phyloP scores from a whole-genome alignment of 2,329 filamentous ascomycete species.

The Mycosphaerella arachidis region DNA sequence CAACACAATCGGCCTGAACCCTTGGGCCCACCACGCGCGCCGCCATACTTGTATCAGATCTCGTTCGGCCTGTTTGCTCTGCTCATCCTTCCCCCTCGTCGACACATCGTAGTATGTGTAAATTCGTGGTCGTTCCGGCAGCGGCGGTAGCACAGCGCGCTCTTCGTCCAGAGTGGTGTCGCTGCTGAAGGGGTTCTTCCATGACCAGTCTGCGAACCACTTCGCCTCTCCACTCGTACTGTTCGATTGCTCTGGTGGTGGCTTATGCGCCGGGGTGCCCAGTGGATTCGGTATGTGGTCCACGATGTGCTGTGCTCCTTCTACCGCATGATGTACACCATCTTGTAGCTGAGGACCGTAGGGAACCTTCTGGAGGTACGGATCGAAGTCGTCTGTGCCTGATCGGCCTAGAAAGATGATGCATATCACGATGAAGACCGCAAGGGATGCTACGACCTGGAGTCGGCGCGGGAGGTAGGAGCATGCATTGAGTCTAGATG shows the following conservation, averaged over 20 bases:
- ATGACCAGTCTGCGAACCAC: constrained; percentile 88
- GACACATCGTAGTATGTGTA: constrained; percentile 88
- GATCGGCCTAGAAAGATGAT: constrained; percentile 34
- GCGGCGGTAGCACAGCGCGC: constrained; percentile 74
- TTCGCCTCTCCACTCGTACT: constrained; percentile 72
- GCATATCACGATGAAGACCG: constrained; percentile 37
- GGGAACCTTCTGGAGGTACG: constrained; percentile 31
- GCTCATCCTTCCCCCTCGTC: constrained; percentile 54
- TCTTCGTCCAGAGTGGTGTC: constrained; percentile 75
- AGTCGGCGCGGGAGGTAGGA: constrained; percentile 44
- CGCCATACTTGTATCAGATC: constrained; percentile 81
- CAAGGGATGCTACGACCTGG: constrained; percentile 40
- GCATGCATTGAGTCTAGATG: constrained; percentile 30
- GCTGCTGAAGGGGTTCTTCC: constrained; percentile 85
- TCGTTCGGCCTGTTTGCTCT: constrained; percentile 67
- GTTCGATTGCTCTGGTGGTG: constrained; percentile 68
- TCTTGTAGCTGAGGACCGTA: constrained; percentile 36
- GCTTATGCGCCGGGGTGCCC: constrained; percentile 63
- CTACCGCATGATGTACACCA: constrained; percentile 35
- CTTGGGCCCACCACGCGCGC: constrained; percentile 91
- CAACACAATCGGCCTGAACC: constrained; percentile 80
- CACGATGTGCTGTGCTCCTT: constrained; percentile 38
- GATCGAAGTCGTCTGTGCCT: constrained; percentile 24
- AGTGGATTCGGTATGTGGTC: constrained; percentile 49
- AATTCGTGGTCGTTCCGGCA: constrained; percentile 65